These are phyloP conservation scores for Ajuga reptans DNA, from an alignment of 305 asterid genomes.

Conservation along the genomic window DNA sequence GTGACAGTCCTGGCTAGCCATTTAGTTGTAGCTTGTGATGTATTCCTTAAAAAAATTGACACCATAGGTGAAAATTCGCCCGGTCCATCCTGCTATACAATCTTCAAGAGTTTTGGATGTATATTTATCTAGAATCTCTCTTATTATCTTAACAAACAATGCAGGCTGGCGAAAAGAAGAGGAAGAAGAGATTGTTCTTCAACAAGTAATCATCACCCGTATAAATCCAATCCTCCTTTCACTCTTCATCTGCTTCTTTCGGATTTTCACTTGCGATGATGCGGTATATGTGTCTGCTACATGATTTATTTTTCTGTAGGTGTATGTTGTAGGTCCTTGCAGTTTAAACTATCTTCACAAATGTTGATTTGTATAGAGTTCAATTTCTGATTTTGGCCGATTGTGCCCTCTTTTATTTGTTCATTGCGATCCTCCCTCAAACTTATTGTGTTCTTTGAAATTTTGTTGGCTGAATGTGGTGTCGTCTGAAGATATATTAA, in stretches of 20 bases:
- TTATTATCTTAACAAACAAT: conserved; percentile 15
- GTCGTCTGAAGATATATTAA: too few relatives aligned
- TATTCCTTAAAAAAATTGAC: background rate
- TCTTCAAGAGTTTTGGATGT: background rate
- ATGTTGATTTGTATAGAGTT: conserved; percentile 18
- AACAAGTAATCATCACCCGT: conserved; percentile 37
- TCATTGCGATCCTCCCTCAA: background rate
- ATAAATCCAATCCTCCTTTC: background rate
- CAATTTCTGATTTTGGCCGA: background rate
- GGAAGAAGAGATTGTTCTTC: conserved; percentile 58
- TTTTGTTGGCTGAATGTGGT: too few relatives aligned
- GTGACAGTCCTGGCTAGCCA: background rate
- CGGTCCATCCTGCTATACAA: background rate
- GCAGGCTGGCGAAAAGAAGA: conserved; percentile 83
- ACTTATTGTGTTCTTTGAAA: too few relatives aligned
- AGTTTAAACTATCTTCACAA: background rate
- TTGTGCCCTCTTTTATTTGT: background rate
- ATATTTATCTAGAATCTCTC: background rate
- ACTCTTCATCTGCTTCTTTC: background rate
- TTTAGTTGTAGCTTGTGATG: background rate
- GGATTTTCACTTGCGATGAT: background rate
- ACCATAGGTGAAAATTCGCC: background rate
- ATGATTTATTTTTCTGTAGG: conserved; percentile 15
- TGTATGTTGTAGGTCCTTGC: conserved; percentile 11
- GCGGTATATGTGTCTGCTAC: background rate